Percentiles rank a stretch among this genome's conserved stretches.
Conservation (phyloP, 75 land plant genomes). For the Sequoia sempervirens region DNA sequence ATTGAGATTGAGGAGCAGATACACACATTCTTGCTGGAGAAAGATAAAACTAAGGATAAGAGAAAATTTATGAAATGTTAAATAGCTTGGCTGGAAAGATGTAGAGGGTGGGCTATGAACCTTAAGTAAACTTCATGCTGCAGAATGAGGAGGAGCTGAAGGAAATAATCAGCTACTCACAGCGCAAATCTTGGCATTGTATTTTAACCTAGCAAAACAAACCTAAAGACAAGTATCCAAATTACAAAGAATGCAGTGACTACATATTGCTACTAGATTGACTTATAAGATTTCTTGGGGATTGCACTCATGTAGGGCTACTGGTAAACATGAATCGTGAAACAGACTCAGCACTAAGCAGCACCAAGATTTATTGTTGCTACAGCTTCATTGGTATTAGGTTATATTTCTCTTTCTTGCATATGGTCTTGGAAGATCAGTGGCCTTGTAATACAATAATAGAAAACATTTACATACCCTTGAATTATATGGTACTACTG, state of each 20-base stretch:
- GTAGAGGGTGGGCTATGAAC: neutral
- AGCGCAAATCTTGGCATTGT: neutral
- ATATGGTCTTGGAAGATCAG: neutral
- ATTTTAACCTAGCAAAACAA: neutral
- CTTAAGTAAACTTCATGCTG: neutral
- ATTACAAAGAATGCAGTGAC: neutral
- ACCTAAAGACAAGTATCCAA: neutral
- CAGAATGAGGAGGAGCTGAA: neutral
- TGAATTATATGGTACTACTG: too few species aligned
- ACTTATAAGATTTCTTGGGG: neutral
- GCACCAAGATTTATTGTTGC: neutral
- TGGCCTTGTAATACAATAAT: neutral
- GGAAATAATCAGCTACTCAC: neutral
- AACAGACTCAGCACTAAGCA: neutral
- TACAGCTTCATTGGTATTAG: neutral
- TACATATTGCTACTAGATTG: neutral
- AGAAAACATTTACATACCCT: too few species aligned
- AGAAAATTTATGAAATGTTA: neutral
- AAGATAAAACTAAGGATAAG: neutral
- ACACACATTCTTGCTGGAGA: constrained; percentile 22
- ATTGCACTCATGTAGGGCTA: neutral
- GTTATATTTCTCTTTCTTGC: neutral
- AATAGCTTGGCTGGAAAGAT: neutral
- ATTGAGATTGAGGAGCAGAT: constrained; percentile 13
- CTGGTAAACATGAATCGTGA: neutral